Evolutionary conservation across 2,329 filamentous ascomycete genomes (phyloP), one percentile per base, ranked within the genome.

Genomic region (Colletotrichum sp.): DNA sequence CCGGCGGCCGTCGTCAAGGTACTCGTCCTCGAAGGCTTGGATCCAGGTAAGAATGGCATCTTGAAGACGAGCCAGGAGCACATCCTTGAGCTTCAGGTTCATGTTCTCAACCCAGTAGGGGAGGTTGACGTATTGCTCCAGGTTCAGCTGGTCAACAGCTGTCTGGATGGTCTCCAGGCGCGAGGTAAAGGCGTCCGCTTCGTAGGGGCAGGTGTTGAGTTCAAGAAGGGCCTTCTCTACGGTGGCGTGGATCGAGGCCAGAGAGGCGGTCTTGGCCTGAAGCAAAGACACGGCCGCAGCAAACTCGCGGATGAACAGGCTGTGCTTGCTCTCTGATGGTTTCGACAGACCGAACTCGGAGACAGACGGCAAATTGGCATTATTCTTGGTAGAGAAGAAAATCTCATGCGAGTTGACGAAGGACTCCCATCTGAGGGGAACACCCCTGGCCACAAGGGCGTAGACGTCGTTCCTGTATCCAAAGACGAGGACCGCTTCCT

Each of bases 361-460:
- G 21, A 82, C 84, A 6, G 82, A 81, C 4, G 85, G 82, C 9
- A 87, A 79, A 10, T 87, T 75, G 12, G 71, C 80, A 79, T 55
- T 80, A 81, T 80, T 91, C 86, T 77, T 90, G 80, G 78, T 90
- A 85, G 81, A 94, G 90, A 82, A 94, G 86, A 81, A 96, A 36
- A 98, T 90, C 83, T 99, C 97, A 84, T 98, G 98, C 3, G 96
- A 96, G 83, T 98, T 96, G 69, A 99, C 95, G 80, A 99, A 99
- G 0, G 97, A 98, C 82, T 99, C 97, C 97, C 97, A 99, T 81
- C 96, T 93, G 32, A 99, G 87, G 2, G 95, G 95, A 34, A 99
- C 91, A 75, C 98, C 97, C 85, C 98, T 98, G 24, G 90, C 90
- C 77, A 99, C 93, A 77, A 98, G 90, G 59, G 88, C 88, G 81